These are phyloP conservation scores for Trichoderma harzianum DNA, from an alignment of 2,329 filamentous ascomycete species.

Conservation along the genomic window DNA sequence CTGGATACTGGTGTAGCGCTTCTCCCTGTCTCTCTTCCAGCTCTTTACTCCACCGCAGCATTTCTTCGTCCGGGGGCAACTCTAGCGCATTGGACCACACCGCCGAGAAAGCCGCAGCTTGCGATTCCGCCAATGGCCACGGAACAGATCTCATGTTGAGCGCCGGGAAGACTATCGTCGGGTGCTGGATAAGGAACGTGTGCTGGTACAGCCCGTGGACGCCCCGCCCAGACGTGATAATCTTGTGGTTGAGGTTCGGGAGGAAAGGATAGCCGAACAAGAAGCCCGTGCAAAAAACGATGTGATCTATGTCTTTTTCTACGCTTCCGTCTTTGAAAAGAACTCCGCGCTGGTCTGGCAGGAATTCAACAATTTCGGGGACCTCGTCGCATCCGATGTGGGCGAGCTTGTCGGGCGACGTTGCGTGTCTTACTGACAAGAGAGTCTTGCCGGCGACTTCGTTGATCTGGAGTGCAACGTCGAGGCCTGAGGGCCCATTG, in stretches of 20 bases:
- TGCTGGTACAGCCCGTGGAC: constrained; percentile 75
- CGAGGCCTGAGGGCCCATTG: constrained; percentile 77
- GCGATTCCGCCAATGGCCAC: constrained; percentile 75
- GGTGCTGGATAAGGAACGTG: constrained; percentile 69
- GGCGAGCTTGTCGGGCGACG: constrained; percentile 42
- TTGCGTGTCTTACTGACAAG: constrained; percentile 57
- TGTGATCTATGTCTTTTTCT: constrained; percentile 66
- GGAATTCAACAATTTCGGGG: constrained; percentile 56
- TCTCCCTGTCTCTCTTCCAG: constrained; percentile 50
- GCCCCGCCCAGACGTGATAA: constrained; percentile 66
- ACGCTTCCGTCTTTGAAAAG: constrained; percentile 63
- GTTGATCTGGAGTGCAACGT: constrained; percentile 76
- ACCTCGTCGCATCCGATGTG: constrained; percentile 50
- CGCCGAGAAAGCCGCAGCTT: constrained; percentile 72
- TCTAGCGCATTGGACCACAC: constrained; percentile 69
- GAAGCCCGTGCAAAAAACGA: constrained; percentile 89
- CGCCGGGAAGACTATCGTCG: constrained; percentile 73
- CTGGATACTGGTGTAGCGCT: constrained; percentile 30
- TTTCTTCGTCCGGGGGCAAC: constrained; percentile 60
- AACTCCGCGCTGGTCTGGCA: constrained; percentile 54
- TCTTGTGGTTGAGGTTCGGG: constrained; percentile 39
- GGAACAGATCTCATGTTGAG: constrained; percentile 84
- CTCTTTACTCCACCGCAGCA: constrained; percentile 65
- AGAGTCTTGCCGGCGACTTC: constrained; percentile 60
- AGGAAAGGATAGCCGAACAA: constrained; percentile 80